Evolutionary conservation across 345 rosid genomes (phyloP).

Genomic region (Aethionema arabicum): DNA sequence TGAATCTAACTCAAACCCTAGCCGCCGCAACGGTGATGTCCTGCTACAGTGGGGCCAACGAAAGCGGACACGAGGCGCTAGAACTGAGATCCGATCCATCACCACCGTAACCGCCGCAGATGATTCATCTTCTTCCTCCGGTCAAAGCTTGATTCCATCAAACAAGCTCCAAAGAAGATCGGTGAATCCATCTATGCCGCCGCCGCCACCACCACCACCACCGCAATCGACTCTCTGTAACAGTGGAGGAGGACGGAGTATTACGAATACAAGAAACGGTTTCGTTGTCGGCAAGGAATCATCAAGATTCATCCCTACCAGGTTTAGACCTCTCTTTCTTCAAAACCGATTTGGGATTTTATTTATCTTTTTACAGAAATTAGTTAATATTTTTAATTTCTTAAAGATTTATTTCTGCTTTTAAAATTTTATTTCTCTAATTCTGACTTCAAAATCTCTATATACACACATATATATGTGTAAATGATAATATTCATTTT

Average conservation of each 20-base stretch:
- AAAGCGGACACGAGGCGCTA: slow-evolving; percentile 56
- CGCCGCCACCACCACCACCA: slow-evolving; percentile 4
- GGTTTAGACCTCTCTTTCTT: slow-evolving; percentile 33
- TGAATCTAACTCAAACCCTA: background rate
- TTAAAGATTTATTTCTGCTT: background rate
- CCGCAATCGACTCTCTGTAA: slow-evolving; percentile 10
- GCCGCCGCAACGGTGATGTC: slow-evolving; percentile 33
- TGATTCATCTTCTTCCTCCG: slow-evolving; percentile 34
- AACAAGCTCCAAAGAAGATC: slow-evolving; percentile 27
- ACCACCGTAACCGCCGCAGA: slow-evolving; percentile 30
- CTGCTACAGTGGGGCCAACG: slow-evolving; percentile 63
- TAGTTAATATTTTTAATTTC: background rate
- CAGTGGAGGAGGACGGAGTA: slow-evolving; percentile 7
- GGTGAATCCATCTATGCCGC: slow-evolving; percentile 24
- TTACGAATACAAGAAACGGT: slow-evolving; percentile 33
- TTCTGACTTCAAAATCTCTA: background rate
- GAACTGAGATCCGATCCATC: slow-evolving; percentile 47
- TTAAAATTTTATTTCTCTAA: background rate
- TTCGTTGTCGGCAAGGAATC: slow-evolving; percentile 36
- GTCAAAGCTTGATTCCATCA: slow-evolving; percentile 13
- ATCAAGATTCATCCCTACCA: slow-evolving; percentile 39
- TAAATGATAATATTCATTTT: background rate
- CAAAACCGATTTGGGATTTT: background rate
- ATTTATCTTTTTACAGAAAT: slow-evolving; percentile 12
- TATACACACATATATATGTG: background rate